A percentile compares a stretch with the other conserved stretches of the same genome.
These are phyloP conservation scores for Microcera coccophila DNA, from an alignment of 2,329 filamentous ascomycete genomes.

Conservation along the genomic window DNA sequence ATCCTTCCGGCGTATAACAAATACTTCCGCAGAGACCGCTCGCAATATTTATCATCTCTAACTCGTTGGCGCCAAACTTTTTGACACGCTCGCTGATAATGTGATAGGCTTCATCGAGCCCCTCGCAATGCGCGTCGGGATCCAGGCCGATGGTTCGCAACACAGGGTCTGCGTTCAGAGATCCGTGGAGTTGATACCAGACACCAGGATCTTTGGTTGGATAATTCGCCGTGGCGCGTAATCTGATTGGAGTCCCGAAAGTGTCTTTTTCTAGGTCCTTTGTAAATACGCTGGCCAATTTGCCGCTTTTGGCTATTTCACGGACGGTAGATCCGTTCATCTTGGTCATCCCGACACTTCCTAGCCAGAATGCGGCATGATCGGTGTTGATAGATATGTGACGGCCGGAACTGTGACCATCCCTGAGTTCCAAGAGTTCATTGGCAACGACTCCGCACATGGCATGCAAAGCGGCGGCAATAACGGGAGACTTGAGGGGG, in stretches of 20 bases:
- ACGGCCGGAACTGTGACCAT: slow-evolving; percentile 15
- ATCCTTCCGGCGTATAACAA: slow-evolving; percentile 14
- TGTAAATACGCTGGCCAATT: neutral
- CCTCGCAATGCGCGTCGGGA: slow-evolving; percentile 48
- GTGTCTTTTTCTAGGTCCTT: neutral
- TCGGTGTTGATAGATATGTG: slow-evolving; percentile 44
- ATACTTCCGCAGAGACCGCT: slow-evolving; percentile 40
- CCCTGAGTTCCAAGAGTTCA: slow-evolving; percentile 33
- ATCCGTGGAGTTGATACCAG: slow-evolving; percentile 69
- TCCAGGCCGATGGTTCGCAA: slow-evolving; percentile 67
- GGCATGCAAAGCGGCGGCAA: slow-evolving; percentile 32
- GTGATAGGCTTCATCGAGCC: slow-evolving; percentile 57
- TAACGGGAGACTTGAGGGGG: slow-evolving; percentile 32
- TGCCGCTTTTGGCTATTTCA: slow-evolving; percentile 1
- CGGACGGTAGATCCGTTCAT: neutral
- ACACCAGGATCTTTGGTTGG: neutral
- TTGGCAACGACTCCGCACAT: slow-evolving; percentile 35
- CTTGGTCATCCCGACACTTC: neutral
- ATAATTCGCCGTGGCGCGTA: slow-evolving; percentile 32
- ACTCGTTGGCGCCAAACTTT: slow-evolving; percentile 57
- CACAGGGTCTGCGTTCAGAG: slow-evolving; percentile 65
- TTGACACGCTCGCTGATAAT: slow-evolving; percentile 56
- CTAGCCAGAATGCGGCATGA: slow-evolving; percentile 26
- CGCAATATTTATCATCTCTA: slow-evolving; percentile 24
- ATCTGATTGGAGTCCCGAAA: slow-evolving; percentile 7